Evolutionary conservation across 2,329 filamentous ascomycete species (phyloP), one percentile per base, ranked within the genome.

Genomic region (Exophiala calicioides): DNA sequence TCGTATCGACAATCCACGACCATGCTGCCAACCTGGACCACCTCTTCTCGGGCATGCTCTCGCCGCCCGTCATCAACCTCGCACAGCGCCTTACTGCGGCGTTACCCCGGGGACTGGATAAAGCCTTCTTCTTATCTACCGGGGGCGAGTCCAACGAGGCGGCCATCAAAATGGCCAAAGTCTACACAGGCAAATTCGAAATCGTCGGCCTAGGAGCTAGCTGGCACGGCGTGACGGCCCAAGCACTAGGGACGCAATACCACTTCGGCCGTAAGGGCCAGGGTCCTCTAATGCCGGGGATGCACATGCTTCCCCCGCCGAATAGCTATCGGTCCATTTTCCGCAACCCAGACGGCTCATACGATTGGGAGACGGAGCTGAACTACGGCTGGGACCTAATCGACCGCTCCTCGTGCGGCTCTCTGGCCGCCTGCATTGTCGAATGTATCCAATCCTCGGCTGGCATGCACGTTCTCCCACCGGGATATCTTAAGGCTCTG

Each of bases 341-440:
- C 62, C 73, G 77, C 7, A 73, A 75, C 26, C 16, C 74, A 0
- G 80, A 85, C 52, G 80, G 80, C 1, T 73, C 72, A 0, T 80
- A 86, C 52, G 81, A 86, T 59, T 86, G 82, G 82, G 70, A 81
- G 54, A 75, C 78, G 0, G 82, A 86, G 60, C 65, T 86, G 10
- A 73, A 81, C 8, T 85, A 78, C 55, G 80, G 79, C 3, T 85
- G 79, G 72, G 68, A 68, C 13, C 68, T 85, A 64, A 69, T 86
- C 15, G 81, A 86, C 50, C 68, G 73, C 33, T 75, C 79, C 44
- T 80, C 74, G 1, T 76, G 73, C 45, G 82, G 81, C 0, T 83
- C 80, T 0, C 70, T 85, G 0, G 81, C 82, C 1, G 82, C 82
- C 0, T 75, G 81, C 23, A 79, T 85, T 44, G 63, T 84, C 38